Percentiles rank a stretch among this genome's conserved stretches.
These are phyloP conservation scores for Voacanga thouarsii DNA, from an alignment of 257 asterid genomes.

Conservation along the genomic window DNA sequence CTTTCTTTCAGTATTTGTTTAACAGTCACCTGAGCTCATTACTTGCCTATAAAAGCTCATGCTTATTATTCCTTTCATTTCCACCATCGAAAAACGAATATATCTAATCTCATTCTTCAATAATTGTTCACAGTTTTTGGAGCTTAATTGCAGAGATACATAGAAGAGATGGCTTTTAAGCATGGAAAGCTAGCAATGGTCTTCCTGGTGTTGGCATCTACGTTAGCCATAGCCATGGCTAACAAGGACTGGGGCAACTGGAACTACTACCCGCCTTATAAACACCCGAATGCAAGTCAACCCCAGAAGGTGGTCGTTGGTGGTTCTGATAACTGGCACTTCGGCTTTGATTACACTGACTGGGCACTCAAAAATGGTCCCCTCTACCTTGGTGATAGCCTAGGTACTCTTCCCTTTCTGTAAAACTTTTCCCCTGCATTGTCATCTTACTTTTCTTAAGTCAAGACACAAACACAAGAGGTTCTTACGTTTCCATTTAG, in stretches of 20 bases:
- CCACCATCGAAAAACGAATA: background rate
- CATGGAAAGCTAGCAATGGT: conserved; percentile 15
- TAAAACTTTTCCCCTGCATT: too few relatives aligned
- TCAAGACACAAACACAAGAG: too few relatives aligned
- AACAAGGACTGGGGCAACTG: conserved; percentile 33
- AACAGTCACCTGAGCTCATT: background rate
- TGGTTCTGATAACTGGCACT: conserved; percentile 62
- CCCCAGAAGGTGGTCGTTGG: conserved; percentile 46
- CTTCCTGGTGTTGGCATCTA: conserved; percentile 14
- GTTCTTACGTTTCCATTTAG: too few relatives aligned
- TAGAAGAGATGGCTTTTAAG: conserved; percentile 27
- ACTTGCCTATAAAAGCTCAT: conserved; percentile 14
- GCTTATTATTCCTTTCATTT: background rate
- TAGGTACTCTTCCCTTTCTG: conserved; percentile 34
- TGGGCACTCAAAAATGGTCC: conserved; percentile 65
- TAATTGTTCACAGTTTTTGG: background rate
- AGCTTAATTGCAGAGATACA: background rate
- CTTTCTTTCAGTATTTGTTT: background rate
- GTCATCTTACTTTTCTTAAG: too few relatives aligned
- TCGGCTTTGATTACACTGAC: conserved; percentile 60
- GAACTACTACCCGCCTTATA: conserved; percentile 35
- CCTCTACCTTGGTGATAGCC: conserved; percentile 53
- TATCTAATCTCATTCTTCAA: background rate
- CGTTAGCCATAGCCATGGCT: conserved; percentile 32
- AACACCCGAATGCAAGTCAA: conserved; percentile 32